phyloP scores from a whole-genome alignment of 352 stramenopile species.

The Phytophthora rubi region DNA sequence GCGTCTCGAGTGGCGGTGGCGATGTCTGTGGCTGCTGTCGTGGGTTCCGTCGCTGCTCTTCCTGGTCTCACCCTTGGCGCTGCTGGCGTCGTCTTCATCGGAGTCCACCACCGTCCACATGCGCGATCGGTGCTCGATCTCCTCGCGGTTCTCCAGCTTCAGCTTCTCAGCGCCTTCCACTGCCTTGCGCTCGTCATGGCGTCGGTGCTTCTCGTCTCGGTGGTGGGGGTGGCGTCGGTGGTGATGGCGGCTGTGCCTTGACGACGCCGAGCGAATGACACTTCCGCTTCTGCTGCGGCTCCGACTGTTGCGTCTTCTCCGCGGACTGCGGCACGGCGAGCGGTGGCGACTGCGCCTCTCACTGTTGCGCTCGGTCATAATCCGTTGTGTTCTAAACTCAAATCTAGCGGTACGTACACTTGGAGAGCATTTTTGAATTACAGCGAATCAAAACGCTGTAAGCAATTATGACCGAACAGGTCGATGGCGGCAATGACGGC shows the following conservation, averaged over 20 bases:
- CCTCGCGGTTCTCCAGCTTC: conserved; percentile 44
- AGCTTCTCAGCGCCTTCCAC: conserved; percentile 22
- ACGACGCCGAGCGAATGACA: conserved; percentile 32
- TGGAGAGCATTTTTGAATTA: conserved; percentile 7
- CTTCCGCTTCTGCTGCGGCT: conserved; percentile 28
- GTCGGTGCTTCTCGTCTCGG: conserved; percentile 16
- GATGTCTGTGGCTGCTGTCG: conserved; percentile 12
- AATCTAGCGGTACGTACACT: background rate
- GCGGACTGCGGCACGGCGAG: conserved; percentile 33
- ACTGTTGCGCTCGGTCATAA: conserved; percentile 3
- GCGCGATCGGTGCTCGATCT: conserved; percentile 44
- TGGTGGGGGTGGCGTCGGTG: conserved; percentile 5
- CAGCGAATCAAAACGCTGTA: conserved; percentile 18
- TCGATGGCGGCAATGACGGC: background rate
- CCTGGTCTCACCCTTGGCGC: conserved; percentile 1
- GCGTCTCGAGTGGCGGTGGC: conserved; percentile 25
- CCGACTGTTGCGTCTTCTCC: conserved; percentile 11
- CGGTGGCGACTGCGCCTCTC: conserved; percentile 34
- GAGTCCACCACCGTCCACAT: conserved; percentile 59
- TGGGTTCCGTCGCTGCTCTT: conserved; percentile 6
- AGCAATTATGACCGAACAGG: conserved; percentile 18
- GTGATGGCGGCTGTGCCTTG: conserved; percentile 12
- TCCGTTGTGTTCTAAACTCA: background rate
- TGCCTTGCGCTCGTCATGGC: background rate
- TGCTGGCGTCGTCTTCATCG: conserved; percentile 12